A percentile compares a stretch with the other conserved stretches of the same genome.
Conservation (phyloP, 768 basidiomycete genomes). For the Rhodotorula kratochvilovae region DNA sequence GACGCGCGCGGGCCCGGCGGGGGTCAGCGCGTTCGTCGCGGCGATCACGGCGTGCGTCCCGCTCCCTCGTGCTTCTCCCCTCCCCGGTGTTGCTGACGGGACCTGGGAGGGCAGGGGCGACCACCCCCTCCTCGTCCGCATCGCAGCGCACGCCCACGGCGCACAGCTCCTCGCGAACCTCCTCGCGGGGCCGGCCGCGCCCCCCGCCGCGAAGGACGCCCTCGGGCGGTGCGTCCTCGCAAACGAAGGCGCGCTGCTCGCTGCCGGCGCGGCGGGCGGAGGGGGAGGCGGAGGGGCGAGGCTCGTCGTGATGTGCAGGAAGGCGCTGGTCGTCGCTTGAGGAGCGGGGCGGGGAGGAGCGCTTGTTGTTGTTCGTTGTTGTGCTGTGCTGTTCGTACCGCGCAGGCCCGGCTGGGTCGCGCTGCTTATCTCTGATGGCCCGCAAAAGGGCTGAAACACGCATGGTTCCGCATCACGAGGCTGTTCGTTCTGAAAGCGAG, state of each 20-base stretch:
- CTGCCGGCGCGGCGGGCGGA: background rate
- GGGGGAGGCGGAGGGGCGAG: too few species aligned
- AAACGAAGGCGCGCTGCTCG: background rate
- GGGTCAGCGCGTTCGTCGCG: background rate
- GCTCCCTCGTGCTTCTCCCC: background rate
- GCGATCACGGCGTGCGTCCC: slow-evolving; percentile 6
- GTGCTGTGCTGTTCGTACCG: too few species aligned
- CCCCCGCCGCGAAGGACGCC: slow-evolving; percentile 3
- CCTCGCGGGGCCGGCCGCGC: background rate
- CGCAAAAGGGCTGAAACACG: too few species aligned
- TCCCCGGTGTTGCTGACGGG: too few species aligned
- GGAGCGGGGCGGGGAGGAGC: background rate
- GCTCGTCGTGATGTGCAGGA: background rate
- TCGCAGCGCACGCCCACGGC: slow-evolving; percentile 17
- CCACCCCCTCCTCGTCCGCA: slow-evolving; percentile 2
- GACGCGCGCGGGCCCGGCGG: background rate
- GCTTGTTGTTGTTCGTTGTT: background rate
- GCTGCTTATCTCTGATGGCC: too few species aligned
- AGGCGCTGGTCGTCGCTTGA: background rate
- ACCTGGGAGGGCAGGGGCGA: too few species aligned
- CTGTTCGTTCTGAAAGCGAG: too few species aligned
- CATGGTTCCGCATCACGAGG: too few species aligned
- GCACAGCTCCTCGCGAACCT: slow-evolving; percentile 12
- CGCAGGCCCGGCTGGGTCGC: too few species aligned
- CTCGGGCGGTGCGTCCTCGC: slow-evolving; percentile 6